Percentiles rank a stretch among this genome's conserved stretches.
These are phyloP conservation scores for Yamadazyma dendronema DNA, from an alignment of 1,139 yeast genomes.

Conservation along the genomic window DNA sequence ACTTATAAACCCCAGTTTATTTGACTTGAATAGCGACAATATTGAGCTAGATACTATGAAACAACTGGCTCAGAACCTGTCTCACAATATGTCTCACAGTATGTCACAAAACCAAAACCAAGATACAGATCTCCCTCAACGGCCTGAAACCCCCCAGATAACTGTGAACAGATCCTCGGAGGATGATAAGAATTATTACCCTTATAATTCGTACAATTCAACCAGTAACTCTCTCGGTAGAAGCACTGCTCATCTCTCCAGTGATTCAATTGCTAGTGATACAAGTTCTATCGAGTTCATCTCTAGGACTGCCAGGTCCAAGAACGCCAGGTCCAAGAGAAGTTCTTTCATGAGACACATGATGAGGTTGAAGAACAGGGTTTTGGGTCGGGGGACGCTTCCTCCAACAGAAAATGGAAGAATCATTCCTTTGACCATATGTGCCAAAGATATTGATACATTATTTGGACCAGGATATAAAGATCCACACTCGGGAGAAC, in stretches of 20 bases:
- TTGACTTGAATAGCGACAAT: conserved; percentile 6
- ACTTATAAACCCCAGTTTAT: conserved; percentile 11
- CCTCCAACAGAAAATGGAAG: conserved; percentile 71
- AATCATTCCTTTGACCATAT: conserved; percentile 60
- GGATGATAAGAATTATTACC: conserved; percentile 1
- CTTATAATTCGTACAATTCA: conserved; percentile 16
- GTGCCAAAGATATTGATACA: conserved; percentile 25
- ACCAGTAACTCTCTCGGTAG: conserved; percentile 19
- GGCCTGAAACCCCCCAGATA: conserved; percentile 15
- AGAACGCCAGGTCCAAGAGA: conserved; percentile 14
- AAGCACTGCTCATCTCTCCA: conserved; percentile 31
- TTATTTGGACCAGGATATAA: conserved; percentile 30
- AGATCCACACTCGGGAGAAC: conserved; percentile 22
- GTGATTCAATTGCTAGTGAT: conserved; percentile 20
- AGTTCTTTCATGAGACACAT: conserved; percentile 5
- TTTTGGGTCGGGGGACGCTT: conserved; percentile 43
- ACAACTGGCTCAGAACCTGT: background rate
- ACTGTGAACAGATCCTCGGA: conserved; percentile 11
- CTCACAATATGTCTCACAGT: background rate
- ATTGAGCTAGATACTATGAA: conserved; percentile 2
- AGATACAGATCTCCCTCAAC: background rate
- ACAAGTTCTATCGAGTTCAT: conserved; percentile 22
- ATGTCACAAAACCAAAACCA: background rate
- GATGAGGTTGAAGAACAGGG: conserved; percentile 23
- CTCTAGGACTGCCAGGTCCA: too few species aligned